phyloP scores from a whole-genome alignment of 1,284 basidiomycete genomes.

The Kalmanozyma brasiliensis region DNA sequence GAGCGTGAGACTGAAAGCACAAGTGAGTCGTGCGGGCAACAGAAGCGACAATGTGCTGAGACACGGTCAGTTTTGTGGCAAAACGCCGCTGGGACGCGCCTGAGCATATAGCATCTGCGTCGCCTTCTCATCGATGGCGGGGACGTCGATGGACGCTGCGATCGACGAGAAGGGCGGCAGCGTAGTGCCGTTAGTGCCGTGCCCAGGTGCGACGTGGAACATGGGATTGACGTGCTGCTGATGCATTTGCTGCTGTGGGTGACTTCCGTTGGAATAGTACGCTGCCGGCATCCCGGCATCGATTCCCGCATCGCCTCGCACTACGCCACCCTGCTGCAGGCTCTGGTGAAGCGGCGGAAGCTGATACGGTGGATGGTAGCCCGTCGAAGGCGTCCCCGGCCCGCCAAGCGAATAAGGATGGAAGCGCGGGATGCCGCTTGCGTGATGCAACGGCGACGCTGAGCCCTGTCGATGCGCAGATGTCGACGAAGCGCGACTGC shows the following conservation, averaged over 20 bases:
- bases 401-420: constrained; percentile 60
- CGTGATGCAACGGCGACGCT: constrained; percentile 61
- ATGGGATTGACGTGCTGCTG: constrained; percentile 52
- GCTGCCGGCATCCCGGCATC: constrained; percentile 10
- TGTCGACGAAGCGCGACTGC: constrained; percentile 57
- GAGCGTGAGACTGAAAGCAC: constrained; percentile 1
- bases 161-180: constrained; percentile 58
- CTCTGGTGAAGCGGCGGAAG: constrained; percentile 49
- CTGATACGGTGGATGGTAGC: constrained; percentile 42
- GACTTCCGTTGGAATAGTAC: constrained; percentile 8
- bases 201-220: constrained; percentile 44
- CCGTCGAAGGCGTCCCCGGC: constrained; percentile 25
- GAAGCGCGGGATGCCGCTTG: constrained; percentile 58
- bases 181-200: constrained; percentile 30
- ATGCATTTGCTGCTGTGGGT: constrained; percentile 25
- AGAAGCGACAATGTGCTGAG: background rate
- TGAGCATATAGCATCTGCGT: constrained; percentile 41
- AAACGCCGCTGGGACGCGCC: constrained; percentile 18
- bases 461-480: constrained; percentile 60
- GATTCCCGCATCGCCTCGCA: constrained; percentile 19
- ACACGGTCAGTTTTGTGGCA: constrained; percentile 28
- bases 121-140: constrained; percentile 29
- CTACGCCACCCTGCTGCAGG: constrained; percentile 20
- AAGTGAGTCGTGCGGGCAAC: background rate
- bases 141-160: constrained; percentile 45